phyloP scores from a whole-genome alignment of 2,329 filamentous ascomycete species.

The Clonostachys rosea region DNA sequence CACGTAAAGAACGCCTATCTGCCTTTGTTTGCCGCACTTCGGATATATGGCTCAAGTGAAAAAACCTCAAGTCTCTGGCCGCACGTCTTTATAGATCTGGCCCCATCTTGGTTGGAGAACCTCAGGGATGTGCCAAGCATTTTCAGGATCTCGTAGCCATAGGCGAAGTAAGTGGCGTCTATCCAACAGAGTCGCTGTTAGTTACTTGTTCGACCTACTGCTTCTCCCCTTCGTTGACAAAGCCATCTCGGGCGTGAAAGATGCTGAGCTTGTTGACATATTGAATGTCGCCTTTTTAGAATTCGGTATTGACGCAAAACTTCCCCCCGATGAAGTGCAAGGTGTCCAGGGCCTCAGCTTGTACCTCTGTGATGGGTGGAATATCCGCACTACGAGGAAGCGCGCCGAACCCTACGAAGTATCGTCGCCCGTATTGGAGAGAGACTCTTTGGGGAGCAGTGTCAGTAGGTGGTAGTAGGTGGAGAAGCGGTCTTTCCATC shows the following conservation, averaged over 20 bases:
- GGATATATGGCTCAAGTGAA: conserved; percentile 43
- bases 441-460: conserved; percentile 45
- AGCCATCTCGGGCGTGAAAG: conserved; percentile 47
- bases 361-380: conserved; percentile 49
- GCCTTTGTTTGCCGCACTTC: conserved; percentile 11
- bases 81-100: conserved; percentile 46
- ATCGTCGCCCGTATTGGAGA: conserved; percentile 56
- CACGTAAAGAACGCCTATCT: not conserved
- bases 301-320: conserved; percentile 35
- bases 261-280: conserved; percentile 51
- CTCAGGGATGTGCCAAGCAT: conserved; percentile 41
- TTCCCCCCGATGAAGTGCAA: conserved; percentile 44
- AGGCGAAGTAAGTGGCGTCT: conserved; percentile 42
- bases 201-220: conserved; percentile 28
- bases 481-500: conserved; percentile 48
- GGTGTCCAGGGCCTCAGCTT: conserved; percentile 47
- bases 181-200: not conserved
- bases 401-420: conserved; percentile 52
- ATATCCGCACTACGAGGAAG: conserved; percentile 48
- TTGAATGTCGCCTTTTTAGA: conserved; percentile 47
- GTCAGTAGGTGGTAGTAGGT: conserved; percentile 44
- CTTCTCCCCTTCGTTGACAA: conserved; percentile 35
- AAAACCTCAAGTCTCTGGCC: conserved; percentile 45
- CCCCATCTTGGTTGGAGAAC: conserved; percentile 42
- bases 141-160: conserved; percentile 43